A percentile compares a stretch with the other conserved stretches of the same genome.
Conservation (phyloP, 148 eudicot genomes). For the Salicornia ramosissima region DNA sequence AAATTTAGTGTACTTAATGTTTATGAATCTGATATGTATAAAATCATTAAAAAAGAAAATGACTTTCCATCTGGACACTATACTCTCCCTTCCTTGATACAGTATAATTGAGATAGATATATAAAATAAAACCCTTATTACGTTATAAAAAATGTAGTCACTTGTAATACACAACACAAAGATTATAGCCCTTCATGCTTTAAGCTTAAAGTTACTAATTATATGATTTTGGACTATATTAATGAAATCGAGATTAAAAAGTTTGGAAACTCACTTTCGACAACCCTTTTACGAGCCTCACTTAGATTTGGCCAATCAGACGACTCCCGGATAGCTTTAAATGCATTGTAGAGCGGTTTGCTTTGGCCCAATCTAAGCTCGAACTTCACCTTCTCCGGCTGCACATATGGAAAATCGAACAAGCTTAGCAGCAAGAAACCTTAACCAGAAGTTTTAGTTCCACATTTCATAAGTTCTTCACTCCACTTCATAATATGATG, state of each 20-base stretch:
- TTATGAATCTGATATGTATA: no score
- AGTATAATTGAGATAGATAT: no score
- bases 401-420: slow-evolving; percentile 26
- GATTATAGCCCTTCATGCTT: neutral
- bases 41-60: no score
- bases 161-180: no score
- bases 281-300: slow-evolving; percentile 82
- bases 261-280: slow-evolving; percentile 57
- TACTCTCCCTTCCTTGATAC: no score
- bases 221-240: neutral
- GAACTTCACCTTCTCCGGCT: slow-evolving; percentile 94
- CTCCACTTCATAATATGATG: neutral
- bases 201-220: neutral
- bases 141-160: no score
- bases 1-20: no score
- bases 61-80: no score
- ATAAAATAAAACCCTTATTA: no score
- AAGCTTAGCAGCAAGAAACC: slow-evolving; percentile 4
- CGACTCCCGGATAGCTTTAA: slow-evolving; percentile 80
- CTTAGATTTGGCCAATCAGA: slow-evolving; percentile 64
- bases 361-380: slow-evolving; percentile 93
- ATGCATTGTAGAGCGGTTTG: slow-evolving; percentile 83
- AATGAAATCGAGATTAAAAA: slow-evolving; percentile 1
- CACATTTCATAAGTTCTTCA: neutral
- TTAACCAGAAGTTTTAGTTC: neutral